Evolutionary conservation across 352 stramenopile genomes (phyloP), one percentile per base, ranked within the genome.

Genomic region (Phytophthora citrophthora): DNA sequence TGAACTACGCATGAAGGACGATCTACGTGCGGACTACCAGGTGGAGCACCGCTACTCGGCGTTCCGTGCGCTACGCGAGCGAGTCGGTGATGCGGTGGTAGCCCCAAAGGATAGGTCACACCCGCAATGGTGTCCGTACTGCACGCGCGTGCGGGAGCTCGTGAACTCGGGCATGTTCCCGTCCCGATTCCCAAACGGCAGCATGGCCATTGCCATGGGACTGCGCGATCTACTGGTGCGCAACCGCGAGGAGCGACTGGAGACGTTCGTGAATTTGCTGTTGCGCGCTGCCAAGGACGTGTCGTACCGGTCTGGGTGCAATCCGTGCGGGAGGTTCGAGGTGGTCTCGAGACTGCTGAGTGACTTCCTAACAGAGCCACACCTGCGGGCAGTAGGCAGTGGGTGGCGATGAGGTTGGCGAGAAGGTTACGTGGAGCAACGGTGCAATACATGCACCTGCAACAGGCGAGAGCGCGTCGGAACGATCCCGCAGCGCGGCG

Each of bases 71-170:
- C 54, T 92, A 36, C 83, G 83, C 15, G 38, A 71, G n/a, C 57
- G 61, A 3, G 49, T 92, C 9, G 48, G 66, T 9, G 50, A 73
- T 4, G 58, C 59, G 2, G 64, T 82, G 11, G 54, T 56, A 5
- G 54, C 32, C 12, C 39, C 52, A 10, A 61, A 70, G 24, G 60
- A 84, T 44, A 57, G 53, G 34, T 61, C 73, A 49, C 82, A 91
- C 43, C 18, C 56, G n/a, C 79, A 81, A 52, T 90, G 79, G 77
- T 92, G 83, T 64, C 48, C 53, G 9, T 90, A 86, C 54, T 92
- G 81, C 61, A 60, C 57, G 13, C 70, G 62, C 5, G 67, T 90
- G 27, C 46, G 78, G 34, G 82, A 74, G 54, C 23, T 90, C 5
- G 59, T 74, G 1, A 52, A 59, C 11, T 79, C 70, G 4, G 64